A percentile compares a stretch with the other conserved stretches of the same genome.
phyloP scores from a whole-genome alignment of 345 rosid species.

The rapeseed (Brassica napus) region Da-Ae NC_063448.1:53132001-53132500 shows the following conservation, averaged over 20 bases:
- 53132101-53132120: slow-evolving; percentile 4
- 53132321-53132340: neutral
- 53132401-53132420: neutral
- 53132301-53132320: neutral
- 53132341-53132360: neutral
- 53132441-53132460: slow-evolving; percentile 17
- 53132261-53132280: neutral
- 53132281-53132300: neutral
- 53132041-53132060: slow-evolving; percentile 27
- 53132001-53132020: slow-evolving; percentile 34
- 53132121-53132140: neutral
- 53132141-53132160: neutral
- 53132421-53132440: slow-evolving; percentile 18
- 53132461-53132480: neutral
- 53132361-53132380: neutral
- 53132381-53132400: neutral
- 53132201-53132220: neutral
- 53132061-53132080: slow-evolving; percentile 27
- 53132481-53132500: neutral
- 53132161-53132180: slow-evolving; percentile 29
- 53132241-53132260: neutral
- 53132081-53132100: slow-evolving; percentile 35
- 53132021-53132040: slow-evolving; percentile 32
- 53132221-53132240: slow-evolving; percentile 24
- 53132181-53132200: slow-evolving; percentile 14